Evolutionary conservation across 225 moss, liverwort and hornwort genomes (phyloP).

Genomic region (Neckera pumila): DNA sequence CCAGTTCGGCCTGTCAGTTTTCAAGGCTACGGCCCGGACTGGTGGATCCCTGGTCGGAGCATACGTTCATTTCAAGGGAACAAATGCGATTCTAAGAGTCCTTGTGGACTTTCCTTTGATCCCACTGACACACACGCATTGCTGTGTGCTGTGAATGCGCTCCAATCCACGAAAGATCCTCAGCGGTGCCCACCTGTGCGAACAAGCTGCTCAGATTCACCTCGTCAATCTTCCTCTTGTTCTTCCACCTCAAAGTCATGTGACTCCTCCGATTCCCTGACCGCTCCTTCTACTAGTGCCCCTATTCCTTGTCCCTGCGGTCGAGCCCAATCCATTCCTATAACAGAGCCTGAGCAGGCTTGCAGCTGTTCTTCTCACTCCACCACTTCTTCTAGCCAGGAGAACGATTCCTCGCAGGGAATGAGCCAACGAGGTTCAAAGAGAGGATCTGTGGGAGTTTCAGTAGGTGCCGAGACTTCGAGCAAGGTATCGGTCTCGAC

Average conservation of each 20-base stretch:
- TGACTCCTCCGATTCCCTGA: neutral
- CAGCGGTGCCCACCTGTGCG: neutral
- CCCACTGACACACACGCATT: slow-evolving; percentile 25
- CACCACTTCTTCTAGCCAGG: neutral
- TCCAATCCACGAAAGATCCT: slow-evolving; percentile 11
- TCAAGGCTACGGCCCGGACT: neutral
- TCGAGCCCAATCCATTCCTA: neutral
- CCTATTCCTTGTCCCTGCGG: neutral
- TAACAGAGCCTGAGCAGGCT: neutral
- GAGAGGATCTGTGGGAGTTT: neutral
- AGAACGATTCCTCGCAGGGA: neutral
- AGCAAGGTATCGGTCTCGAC: neutral
- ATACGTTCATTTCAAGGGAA: neutral
- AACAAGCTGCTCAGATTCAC: neutral
- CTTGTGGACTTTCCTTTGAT: slow-evolving; percentile 14
- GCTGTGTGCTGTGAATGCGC: slow-evolving; percentile 17
- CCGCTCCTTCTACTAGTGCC: neutral
- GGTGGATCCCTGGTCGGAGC: neutral
- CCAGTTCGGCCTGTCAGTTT: neutral
- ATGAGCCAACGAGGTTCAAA: neutral
- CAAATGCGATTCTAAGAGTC: neutral
- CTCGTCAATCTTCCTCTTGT: neutral
- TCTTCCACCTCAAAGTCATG: neutral
- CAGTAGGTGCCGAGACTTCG: neutral
- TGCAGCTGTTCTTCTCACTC: neutral